These are phyloP conservation scores for Fragaria ananassa DNA, from an alignment of 306 rosid genomes.

Conservation along the genomic window DNA sequence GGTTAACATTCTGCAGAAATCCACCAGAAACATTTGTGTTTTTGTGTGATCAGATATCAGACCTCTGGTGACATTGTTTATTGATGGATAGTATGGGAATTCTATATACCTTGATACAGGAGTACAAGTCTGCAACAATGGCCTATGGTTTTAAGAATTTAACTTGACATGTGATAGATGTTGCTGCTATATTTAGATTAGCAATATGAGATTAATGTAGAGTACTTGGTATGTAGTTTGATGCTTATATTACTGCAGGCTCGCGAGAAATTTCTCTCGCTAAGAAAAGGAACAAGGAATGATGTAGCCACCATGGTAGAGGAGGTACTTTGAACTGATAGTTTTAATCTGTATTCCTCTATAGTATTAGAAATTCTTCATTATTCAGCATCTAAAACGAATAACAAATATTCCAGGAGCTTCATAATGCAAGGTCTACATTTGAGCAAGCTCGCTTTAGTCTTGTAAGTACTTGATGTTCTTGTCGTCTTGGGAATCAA, in stretches of 20 bases:
- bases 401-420: conserved; percentile 66
- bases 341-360: conserved; percentile 10
- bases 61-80: neutral
- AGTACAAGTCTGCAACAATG: neutral
- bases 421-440: conserved; percentile 81
- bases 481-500: conserved; percentile 6
- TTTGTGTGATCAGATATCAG: neutral
- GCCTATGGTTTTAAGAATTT: conserved; percentile 14
- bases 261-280: conserved; percentile 88
- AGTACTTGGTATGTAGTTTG: conserved; percentile 3
- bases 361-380: conserved; percentile 17
- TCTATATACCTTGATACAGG: neutral
- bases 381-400: conserved; percentile 28
- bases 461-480: conserved; percentile 49
- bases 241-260: conserved; percentile 52
- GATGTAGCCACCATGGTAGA: conserved; percentile 74
- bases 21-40: neutral
- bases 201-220: conserved; percentile 2
- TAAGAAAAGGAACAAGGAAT: conserved; percentile 87
- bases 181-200: neutral
- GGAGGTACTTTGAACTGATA: conserved; percentile 58
- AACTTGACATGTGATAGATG: neutral
- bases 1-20: conserved; percentile 4
- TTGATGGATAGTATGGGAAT: neutral
- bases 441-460: conserved; percentile 98